These are phyloP conservation scores for Populus hybrid DNA, from an alignment of 441 rosid species.

Conservation along the genomic window DNA sequence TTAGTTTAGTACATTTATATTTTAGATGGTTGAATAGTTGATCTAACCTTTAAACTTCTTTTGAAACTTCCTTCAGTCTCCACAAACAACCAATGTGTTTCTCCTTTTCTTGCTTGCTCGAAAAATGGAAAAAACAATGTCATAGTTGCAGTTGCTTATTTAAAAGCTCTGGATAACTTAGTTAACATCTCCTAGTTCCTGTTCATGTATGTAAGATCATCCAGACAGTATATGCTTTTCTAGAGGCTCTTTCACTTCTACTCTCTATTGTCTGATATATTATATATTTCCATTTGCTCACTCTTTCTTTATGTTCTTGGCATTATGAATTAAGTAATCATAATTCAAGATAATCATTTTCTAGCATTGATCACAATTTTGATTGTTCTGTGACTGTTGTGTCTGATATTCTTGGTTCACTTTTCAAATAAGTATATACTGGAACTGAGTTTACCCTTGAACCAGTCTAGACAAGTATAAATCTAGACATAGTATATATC, in stretches of 20 bases:
- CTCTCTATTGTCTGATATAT: neutral
- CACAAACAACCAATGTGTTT: neutral
- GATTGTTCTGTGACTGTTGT: neutral
- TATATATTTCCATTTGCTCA: neutral
- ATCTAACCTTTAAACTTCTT: neutral
- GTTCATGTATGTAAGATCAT: neutral
- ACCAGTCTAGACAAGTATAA: neutral
- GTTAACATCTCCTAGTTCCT: neutral
- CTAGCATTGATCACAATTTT: neutral
- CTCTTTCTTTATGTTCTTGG: neutral
- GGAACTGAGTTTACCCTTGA: neutral
- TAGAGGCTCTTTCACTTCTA: neutral
- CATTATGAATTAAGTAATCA: neutral
- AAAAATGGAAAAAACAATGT: neutral
- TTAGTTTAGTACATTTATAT: neutral
- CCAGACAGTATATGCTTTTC: neutral
- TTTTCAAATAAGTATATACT: neutral
- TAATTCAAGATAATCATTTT: neutral
- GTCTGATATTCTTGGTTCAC: neutral
- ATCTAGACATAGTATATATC: neutral
- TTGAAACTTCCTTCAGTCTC: neutral
- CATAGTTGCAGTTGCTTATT: neutral
- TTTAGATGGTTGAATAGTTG: neutral
- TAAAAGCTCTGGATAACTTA: neutral
- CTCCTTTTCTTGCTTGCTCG: neutral